phyloP scores from a whole-genome alignment of 1,284 basidiomycete species.

The Puccinia hordei region DNA sequence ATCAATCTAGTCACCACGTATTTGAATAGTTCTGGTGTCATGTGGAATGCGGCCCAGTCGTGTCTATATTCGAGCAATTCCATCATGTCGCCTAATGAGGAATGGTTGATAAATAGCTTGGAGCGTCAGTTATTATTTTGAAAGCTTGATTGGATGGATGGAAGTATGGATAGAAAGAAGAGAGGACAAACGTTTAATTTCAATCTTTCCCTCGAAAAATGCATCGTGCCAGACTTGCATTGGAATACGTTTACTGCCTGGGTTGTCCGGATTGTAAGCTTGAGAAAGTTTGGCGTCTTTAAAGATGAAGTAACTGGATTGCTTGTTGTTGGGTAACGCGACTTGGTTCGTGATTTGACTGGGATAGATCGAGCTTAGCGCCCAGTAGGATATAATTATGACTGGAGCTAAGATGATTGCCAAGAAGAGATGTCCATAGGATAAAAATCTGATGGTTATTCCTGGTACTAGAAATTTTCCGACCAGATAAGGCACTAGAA shows the following conservation, averaged over 20 bases:
- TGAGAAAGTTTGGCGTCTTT: conserved; percentile 76
- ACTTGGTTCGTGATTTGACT: conserved; percentile 78
- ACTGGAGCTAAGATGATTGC: conserved; percentile 1
- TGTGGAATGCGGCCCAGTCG: conserved; percentile 88
- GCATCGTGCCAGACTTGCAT: conserved; percentile 98
- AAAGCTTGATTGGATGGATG: not conserved
- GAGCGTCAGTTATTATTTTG: not conserved
- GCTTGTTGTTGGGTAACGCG: conserved; percentile 79
- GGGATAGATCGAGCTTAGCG: conserved; percentile 76
- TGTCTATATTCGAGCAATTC: conserved; percentile 91
- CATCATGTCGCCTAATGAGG: conserved; percentile 75
- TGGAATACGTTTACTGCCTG: conserved; percentile 82
- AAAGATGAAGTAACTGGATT: conserved; percentile 88
- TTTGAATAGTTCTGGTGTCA: conserved; percentile 84
- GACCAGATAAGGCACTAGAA: conserved; percentile 23
- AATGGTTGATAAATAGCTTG: not conserved
- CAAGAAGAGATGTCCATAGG: conserved; percentile 28
- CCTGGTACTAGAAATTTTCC: conserved; percentile 44
- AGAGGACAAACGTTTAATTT: conserved; percentile 75
- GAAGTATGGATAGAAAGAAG: not conserved
- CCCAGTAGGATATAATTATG: conserved; percentile 76
- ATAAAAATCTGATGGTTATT: conserved; percentile 20
- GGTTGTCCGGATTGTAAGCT: conserved; percentile 66
- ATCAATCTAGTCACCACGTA: conserved; percentile 86
- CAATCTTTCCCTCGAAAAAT: conserved; percentile 94